phyloP scores from a whole-genome alignment of 306 rosid species.

The Ormosia semicastrata region DNA sequence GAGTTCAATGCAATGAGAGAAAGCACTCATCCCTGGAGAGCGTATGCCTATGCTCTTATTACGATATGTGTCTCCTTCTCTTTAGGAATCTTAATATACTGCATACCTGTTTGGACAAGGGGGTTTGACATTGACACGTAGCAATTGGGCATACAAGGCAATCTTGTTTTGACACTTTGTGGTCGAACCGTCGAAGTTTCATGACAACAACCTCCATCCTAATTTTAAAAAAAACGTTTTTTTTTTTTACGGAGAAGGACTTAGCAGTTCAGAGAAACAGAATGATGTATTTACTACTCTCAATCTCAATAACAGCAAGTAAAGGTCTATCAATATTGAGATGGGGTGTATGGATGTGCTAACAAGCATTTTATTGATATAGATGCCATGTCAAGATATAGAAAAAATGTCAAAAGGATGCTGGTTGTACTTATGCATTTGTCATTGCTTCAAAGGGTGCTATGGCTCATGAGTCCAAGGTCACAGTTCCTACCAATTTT shows the following conservation, averaged over 20 bases:
- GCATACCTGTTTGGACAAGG: conserved; percentile 66
- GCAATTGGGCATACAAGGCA: not conserved
- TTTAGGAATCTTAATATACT: conserved; percentile 65
- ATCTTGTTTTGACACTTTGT: not conserved
- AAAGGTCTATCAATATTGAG: not conserved
- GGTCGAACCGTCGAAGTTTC: not conserved
- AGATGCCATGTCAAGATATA: not conserved
- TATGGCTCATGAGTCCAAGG: not conserved
- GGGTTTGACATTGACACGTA: conserved; percentile 37
- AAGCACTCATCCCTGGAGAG: conserved; percentile 69
- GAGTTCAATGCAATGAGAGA: conserved; percentile 86
- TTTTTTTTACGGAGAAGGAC: not conserved
- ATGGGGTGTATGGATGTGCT: not conserved
- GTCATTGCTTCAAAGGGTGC: not conserved
- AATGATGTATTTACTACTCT: not conserved
- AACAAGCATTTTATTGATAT: not conserved
- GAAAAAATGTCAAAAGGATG: not conserved
- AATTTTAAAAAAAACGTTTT: not conserved
- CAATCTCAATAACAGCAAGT: not conserved
- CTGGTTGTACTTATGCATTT: not conserved
- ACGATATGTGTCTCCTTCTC: conserved; percentile 58
- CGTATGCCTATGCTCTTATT: conserved; percentile 58
- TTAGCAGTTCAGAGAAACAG: not conserved
- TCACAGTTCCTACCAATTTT: not conserved
- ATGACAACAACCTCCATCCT: not conserved